These are phyloP conservation scores for Cryphonectria nitschkei DNA, from an alignment of 2,329 filamentous ascomycete species.

Conservation along the genomic window DNA sequence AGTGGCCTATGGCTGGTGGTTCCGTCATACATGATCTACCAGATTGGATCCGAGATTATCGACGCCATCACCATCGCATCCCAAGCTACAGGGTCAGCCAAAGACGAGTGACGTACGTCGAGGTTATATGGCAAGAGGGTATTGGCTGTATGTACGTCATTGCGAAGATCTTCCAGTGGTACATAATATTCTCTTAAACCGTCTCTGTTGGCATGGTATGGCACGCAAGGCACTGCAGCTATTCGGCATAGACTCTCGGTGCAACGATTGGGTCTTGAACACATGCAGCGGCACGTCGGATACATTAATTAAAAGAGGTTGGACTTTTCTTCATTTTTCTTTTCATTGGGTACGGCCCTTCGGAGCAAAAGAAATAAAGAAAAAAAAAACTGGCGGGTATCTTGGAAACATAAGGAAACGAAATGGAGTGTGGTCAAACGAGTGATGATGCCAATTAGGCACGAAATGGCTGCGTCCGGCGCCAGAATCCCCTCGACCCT, in stretches of 20 bases:
- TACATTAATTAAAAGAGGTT: background rate
- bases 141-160: background rate
- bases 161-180: background rate
- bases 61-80: slow-evolving; percentile 48
- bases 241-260: background rate
- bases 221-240: background rate
- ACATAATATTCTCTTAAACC: background rate
- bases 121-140: background rate
- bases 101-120: slow-evolving; percentile 42
- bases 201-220: too few species aligned
- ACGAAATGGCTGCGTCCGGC: background rate
- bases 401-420: background rate
- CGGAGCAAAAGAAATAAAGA: too few species aligned
- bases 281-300: background rate
- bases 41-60: slow-evolving; percentile 53
- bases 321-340: background rate
- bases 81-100: slow-evolving; percentile 36
- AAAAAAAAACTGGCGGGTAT: slow-evolving; percentile 18
- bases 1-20: slow-evolving; percentile 61
- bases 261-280: background rate
- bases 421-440: slow-evolving; percentile 3
- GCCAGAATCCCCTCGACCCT: background rate
- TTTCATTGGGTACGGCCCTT: background rate
- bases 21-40: slow-evolving; percentile 55
- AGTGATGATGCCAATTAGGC: background rate